Evolutionary conservation across 2,329 filamentous ascomycete species (phyloP).

Genomic region (Pseudopithomyces maydicus): DNA sequence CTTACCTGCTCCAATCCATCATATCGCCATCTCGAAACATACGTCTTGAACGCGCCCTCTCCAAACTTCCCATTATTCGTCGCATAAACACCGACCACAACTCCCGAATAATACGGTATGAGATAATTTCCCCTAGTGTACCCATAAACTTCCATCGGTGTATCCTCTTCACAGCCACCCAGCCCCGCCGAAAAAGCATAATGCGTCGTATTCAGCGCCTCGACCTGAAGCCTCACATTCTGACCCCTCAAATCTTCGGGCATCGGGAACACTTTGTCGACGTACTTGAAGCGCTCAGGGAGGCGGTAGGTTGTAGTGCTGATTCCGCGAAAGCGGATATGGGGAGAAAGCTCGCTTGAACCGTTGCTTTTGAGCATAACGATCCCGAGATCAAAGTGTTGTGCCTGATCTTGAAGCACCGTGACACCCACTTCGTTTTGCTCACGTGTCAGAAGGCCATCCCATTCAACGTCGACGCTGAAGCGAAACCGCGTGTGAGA

Average conservation of each 20-base stretch:
- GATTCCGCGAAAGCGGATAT: constrained; percentile 8
- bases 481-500: constrained; percentile 58
- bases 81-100: constrained; percentile 1
- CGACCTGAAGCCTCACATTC: constrained; percentile 6
- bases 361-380: neutral
- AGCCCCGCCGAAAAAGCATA: constrained; percentile 3
- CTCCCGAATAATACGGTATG: constrained; percentile 5
- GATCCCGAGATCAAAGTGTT: constrained; percentile 9
- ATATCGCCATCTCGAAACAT: constrained; percentile 7
- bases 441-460: constrained; percentile 33
- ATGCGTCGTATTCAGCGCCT: constrained; percentile 8
- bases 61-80: constrained; percentile 8
- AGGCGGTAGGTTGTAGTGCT: constrained; percentile 3
- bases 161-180: neutral
- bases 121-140: constrained; percentile 2
- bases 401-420: constrained; percentile 7
- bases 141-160: neutral
- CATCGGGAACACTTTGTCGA: neutral
- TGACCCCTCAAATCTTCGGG: neutral
- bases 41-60: constrained; percentile 2
- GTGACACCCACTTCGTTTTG: constrained; percentile 6
- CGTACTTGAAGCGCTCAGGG: constrained; percentile 2
- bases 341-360: neutral
- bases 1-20: constrained; percentile 1
- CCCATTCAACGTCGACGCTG: constrained; percentile 47